Evolutionary conservation across 352 stramenopile genomes (phyloP).

Genomic region (Globisporangium nagaii): DNA sequence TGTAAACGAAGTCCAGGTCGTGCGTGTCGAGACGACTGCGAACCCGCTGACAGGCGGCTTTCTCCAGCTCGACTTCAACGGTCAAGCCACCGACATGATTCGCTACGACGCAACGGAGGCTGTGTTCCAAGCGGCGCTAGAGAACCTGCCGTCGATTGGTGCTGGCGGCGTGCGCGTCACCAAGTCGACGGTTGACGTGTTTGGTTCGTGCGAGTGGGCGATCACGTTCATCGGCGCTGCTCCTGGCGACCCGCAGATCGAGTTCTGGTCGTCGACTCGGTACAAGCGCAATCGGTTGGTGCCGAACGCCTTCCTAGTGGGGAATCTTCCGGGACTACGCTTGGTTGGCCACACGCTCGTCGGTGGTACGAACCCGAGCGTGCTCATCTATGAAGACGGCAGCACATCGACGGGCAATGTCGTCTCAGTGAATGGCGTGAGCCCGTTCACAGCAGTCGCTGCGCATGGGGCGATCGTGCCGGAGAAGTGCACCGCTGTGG

Average conservation of each 20-base stretch:
- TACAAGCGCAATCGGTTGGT: slow-evolving; percentile 46
- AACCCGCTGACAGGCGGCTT: slow-evolving; percentile 32
- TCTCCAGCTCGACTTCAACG: slow-evolving; percentile 71
- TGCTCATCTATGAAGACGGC: slow-evolving; percentile 29
- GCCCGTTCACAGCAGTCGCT: slow-evolving; percentile 48
- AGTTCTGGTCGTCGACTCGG: slow-evolving; percentile 61
- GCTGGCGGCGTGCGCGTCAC: slow-evolving; percentile 34
- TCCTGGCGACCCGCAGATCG: slow-evolving; percentile 34
- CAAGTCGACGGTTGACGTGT: slow-evolving; percentile 21
- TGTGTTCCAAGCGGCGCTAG: slow-evolving; percentile 49
- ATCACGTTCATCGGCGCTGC: slow-evolving; percentile 57
- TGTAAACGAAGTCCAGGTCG: slow-evolving; percentile 67
- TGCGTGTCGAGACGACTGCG: slow-evolving; percentile 39
- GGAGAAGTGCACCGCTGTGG: slow-evolving; percentile 59
- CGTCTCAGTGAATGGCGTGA: slow-evolving; percentile 33
- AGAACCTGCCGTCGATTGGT: slow-evolving; percentile 51
- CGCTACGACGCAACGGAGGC: slow-evolving; percentile 54
- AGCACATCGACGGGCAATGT: slow-evolving; percentile 23
- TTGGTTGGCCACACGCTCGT: slow-evolving; percentile 25
- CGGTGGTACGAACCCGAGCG: slow-evolving; percentile 21
- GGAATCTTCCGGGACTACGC: slow-evolving; percentile 32
- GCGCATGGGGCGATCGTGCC: slow-evolving; percentile 58
- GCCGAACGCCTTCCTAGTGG: slow-evolving; percentile 40
- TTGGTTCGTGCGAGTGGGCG: slow-evolving; percentile 36
- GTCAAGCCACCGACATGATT: slow-evolving; percentile 50